phyloP scores from a whole-genome alignment of 2,329 filamentous ascomycete genomes.

The Whalleya microplaca region DNA sequence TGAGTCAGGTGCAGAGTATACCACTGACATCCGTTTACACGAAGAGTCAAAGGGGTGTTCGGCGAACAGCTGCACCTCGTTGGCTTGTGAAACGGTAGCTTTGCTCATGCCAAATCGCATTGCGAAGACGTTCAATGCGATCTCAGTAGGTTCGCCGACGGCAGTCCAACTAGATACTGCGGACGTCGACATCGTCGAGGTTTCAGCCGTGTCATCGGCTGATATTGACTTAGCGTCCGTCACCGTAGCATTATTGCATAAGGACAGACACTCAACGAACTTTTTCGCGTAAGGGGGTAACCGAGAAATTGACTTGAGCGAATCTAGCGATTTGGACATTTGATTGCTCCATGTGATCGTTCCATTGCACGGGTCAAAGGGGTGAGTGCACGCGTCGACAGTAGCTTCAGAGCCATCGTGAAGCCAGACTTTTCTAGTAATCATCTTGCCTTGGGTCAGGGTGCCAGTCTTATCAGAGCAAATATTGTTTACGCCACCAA shows the following conservation, averaged over 20 bases:
- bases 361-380: conserved; percentile 65
- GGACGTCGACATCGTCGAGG: conserved; percentile 51
- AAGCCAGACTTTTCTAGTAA: conserved; percentile 65
- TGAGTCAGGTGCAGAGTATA: conserved; percentile 52
- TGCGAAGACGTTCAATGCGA: conserved; percentile 74
- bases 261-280: conserved; percentile 59
- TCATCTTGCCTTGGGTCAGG: conserved; percentile 68
- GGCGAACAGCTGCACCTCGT: conserved; percentile 54
- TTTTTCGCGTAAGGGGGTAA: conserved; percentile 42
- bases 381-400: conserved; percentile 59
- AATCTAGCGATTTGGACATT: conserved; percentile 30
- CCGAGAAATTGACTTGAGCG: conserved; percentile 25
- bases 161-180: conserved; percentile 57
- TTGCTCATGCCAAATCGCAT: conserved; percentile 65
- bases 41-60: conserved; percentile 76
- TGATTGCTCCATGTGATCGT: conserved; percentile 49
- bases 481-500: conserved; percentile 71
- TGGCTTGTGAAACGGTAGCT: conserved; percentile 41
- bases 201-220: conserved; percentile 48
- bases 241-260: conserved; percentile 64
- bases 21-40: conserved; percentile 75
- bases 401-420: conserved; percentile 55
- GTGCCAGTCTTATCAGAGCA: conserved; percentile 75
- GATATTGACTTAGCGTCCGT: conserved; percentile 45
- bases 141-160: conserved; percentile 71